A percentile compares a stretch with the other conserved stretches of the same genome.
Evolutionary conservation across 1,284 basidiomycete species (phyloP).

Genomic region (Sparassis latifolia): DNA sequence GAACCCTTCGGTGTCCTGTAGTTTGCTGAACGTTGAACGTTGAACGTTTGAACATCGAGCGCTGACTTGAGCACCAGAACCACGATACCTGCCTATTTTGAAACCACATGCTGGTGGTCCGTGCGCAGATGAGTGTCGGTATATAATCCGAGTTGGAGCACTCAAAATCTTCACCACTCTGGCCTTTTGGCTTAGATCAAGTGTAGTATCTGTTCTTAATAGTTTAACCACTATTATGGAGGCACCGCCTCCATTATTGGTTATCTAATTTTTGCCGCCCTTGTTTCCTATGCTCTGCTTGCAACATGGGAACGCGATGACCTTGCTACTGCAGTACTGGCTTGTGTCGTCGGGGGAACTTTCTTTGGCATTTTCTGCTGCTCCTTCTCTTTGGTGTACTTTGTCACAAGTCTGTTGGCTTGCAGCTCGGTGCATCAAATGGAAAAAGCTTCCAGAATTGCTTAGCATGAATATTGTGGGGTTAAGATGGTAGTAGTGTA

Average conservation of each 20-base stretch:
- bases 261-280: no score
- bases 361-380: not conserved
- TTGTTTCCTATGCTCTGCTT: slow-evolving; percentile 27
- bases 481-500: not conserved
- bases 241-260: no score
- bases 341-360: slow-evolving; percentile 19
- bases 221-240: slow-evolving; percentile 58
- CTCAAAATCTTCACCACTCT: slow-evolving; percentile 56
- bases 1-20: no score
- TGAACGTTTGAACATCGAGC: no score
- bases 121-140: not conserved
- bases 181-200: slow-evolving; percentile 96
- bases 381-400: slow-evolving; percentile 4
- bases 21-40: no score
- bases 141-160: not conserved
- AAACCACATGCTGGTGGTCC: not conserved
- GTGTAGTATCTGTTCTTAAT: slow-evolving; percentile 93
- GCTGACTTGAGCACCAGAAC: no score
- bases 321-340: slow-evolving; percentile 16
- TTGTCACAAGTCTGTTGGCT: slow-evolving; percentile 6
- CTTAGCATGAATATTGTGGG: not conserved
- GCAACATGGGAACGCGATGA: slow-evolving; percentile 1
- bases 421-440: not conserved
- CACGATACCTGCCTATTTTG: no score
- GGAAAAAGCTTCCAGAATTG: not conserved